Conservation (phyloP, 208 protist species). For the Acanthamoeba quina region DNA sequence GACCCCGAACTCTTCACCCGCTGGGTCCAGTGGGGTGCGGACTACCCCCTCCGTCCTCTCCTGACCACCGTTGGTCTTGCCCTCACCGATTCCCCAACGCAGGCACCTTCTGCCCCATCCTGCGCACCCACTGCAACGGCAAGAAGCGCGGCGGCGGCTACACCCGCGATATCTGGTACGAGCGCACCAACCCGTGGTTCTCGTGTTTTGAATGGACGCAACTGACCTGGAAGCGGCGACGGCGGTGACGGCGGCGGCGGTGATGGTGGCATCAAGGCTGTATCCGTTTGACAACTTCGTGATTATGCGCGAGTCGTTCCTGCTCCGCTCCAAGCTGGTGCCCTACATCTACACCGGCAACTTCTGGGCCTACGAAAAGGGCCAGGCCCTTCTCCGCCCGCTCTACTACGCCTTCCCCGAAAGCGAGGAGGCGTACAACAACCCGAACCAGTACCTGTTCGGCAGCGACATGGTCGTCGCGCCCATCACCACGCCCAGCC, state of each 20-base stretch:
- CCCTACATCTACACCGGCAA: conserved; percentile 65
- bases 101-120: conserved; percentile 59
- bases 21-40: conserved; percentile 45
- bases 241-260: no score
- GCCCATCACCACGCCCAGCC: conserved; percentile 45
- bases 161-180: conserved; percentile 60
- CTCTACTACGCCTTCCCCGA: conserved; percentile 53
- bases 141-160: conserved; percentile 54
- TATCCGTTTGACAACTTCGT: conserved; percentile 64
- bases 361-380: conserved; percentile 8
- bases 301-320: conserved; percentile 44
- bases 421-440: conserved; percentile 6
- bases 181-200: not conserved
- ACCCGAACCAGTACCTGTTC: conserved; percentile 30
- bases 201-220: no score
- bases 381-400: conserved; percentile 36
- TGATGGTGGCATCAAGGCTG: not conserved
- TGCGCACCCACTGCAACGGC: conserved; percentile 52
- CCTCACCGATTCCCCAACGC: not conserved
- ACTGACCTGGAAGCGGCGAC: no score
- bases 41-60: not conserved
- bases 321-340: conserved; percentile 57
- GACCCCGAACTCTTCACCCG: conserved; percentile 47
- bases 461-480: conserved; percentile 38
- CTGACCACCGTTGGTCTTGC: not conserved